Base-by-base conservation (phyloP, 805 yeast species). In the Wickerhamomyces alni region DNA sequence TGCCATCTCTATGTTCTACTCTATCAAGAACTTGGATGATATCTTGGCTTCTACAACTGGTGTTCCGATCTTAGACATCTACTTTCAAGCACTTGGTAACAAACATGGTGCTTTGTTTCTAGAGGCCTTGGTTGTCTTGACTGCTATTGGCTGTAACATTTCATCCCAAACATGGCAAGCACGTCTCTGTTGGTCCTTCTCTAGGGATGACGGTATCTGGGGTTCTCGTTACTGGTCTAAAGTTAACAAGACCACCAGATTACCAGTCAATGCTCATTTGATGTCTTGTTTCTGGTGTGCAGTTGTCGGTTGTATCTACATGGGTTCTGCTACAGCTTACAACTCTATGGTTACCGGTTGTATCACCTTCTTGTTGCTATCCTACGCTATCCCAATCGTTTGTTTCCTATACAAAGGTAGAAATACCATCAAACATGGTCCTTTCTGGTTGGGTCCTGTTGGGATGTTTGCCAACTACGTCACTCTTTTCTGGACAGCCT, bases 91-190 rank as follows among this genome's bases (percentile, higher is more conserved):
- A 3, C 48, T 78, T 19, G 55, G 59, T 7, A 70, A 66, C 47
- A 72, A 63, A 44, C 73, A 70, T 6, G 82, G 82, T 30, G 82
- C 85, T 4, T 54, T 74, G 17, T 66, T 67, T 26, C 60, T 81
- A 43, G 75, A 71, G 38, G 52, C 66, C 9, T 56, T 77, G 47
- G 62, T 79, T 36, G 61, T 77, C 33, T 46, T 70, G 11, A 72
- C 82, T 8, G 82, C 81, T 15, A 52, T 72, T 40, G 77, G 80
- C 36, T 75, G 83, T 58, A 73, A 72, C 46, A 70, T 77, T 50
- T 71, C 81, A 8, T 72, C 77, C 15, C 80, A 76, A 46, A 77
- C 86, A 10, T 79, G 85, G 83, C 81, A 76, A 52, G 77, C 82
- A 18, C 67, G 87, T 48, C 65, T 78, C 36, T 66, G 80, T 45